Percentiles rank a stretch among this genome's conserved stretches.
These are phyloP conservation scores for Hanseniaspora clermontiae DNA, from an alignment of 805 yeast genomes.

Conservation along the genomic window DNA sequence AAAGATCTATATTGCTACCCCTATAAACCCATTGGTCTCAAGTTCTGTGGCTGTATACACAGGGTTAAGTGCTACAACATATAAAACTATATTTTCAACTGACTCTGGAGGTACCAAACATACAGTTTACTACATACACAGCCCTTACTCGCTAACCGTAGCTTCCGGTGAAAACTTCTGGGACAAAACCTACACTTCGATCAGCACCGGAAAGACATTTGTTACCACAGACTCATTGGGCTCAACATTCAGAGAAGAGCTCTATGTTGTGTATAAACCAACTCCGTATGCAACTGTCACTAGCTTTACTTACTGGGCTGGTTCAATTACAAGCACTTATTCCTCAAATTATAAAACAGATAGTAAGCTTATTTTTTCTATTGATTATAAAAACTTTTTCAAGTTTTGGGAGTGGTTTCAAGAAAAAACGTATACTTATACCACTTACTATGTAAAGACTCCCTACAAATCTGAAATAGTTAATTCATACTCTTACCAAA, in stretches of 20 bases:
- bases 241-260: background rate
- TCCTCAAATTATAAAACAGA: background rate
- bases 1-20: background rate
- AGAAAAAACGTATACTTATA: background rate
- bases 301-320: background rate
- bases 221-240: background rate
- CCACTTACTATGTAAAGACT: conserved; percentile 5
- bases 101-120: background rate
- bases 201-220: background rate
- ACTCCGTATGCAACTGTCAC: background rate
- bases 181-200: background rate
- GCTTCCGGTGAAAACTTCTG: background rate
- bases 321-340: background rate
- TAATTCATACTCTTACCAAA: background rate
- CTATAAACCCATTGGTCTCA: background rate
- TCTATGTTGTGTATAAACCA: background rate
- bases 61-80: background rate
- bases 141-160: background rate
- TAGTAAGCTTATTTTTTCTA: background rate
- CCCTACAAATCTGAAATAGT: background rate
- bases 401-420: background rate
- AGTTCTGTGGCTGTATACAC: background rate
- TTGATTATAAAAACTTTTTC: background rate
- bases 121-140: background rate
- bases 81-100: background rate